Base-by-base conservation (phyloP, 2,329 filamentous ascomycete genomes). In the Aspergillus fumigatus region DNA sequence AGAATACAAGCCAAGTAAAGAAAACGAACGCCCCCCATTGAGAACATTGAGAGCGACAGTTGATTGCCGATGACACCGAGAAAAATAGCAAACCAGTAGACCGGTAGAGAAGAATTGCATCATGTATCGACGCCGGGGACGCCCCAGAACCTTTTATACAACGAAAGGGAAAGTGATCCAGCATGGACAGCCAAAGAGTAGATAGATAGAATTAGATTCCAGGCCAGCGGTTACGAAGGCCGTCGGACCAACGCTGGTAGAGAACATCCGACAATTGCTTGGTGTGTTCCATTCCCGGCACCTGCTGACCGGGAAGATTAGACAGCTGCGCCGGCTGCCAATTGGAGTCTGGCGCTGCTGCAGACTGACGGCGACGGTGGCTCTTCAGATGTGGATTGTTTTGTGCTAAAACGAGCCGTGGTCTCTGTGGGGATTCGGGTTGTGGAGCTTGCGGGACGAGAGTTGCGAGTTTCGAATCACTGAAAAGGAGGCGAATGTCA, bases 231-330 rank as follows among this genome's bases (percentile, higher is more conserved):
- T 84, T 82, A 61, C 87, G 86, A 65, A 97, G 77, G 1, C 91
- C 92, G 57, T 95, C 90, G 2, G 88, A 86, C 94, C 94, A 99
- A 47, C 93, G 84, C 17, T 87, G 85, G 75, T 97, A 97, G 21
- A 99, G 82, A 21, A 96, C 90, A 71, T 97, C 92, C 1, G 90
- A 90, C 40, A 97, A 80, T 70, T 96, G 86, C 69, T 91, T 90
- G 62, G 88, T 89, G 74, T 97, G 93, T 73, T 97, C 92, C 90
- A 97, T 93, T 2, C 92, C 93, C 1, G 86, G 82, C 55, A 81
- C 76, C 50, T 78, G 71, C 61, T 83, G 79, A 10, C 82, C 85
- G 1, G 84, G 85, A 62, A 86, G 73, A 63, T 82, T 73, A 48
- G 62, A 70, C 65, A 59, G 65, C 60, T 65, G 71, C 56, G 55